A percentile compares a stretch with the other conserved stretches of the same genome.
Evolutionary conservation across 2,329 filamentous ascomycete species (phyloP).

Genomic region (Phaeosphaeriaceae sp.): DNA sequence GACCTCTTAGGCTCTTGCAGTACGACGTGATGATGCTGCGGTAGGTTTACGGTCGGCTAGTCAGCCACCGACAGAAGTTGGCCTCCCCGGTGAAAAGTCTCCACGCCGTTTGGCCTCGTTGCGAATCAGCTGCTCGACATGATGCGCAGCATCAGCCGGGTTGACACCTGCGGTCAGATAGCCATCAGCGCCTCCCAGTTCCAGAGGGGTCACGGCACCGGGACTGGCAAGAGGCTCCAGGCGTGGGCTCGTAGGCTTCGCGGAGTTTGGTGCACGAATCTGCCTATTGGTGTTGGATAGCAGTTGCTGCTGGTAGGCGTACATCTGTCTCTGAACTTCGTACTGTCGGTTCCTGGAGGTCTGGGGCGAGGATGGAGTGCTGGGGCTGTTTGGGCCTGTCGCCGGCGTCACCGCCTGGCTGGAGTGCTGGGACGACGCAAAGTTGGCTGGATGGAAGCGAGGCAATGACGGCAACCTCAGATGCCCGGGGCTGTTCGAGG

Average conservation of each 20-base stretch:
- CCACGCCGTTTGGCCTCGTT: conserved; percentile 51
- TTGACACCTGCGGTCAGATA: conserved; percentile 56
- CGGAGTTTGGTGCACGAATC: conserved; percentile 23
- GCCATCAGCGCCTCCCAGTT: conserved; percentile 53
- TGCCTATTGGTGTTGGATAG: conserved; percentile 40
- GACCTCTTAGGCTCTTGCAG: conserved; percentile 1
- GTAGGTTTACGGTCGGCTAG: conserved; percentile 21
- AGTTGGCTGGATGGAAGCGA: conserved; percentile 62
- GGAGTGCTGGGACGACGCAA: conserved; percentile 49
- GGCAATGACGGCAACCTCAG: conserved; percentile 58
- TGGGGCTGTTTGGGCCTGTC: conserved; percentile 49
- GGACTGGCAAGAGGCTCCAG: conserved; percentile 59
- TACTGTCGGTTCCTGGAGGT: conserved; percentile 51
- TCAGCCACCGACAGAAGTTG: conserved; percentile 40
- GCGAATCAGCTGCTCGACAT: conserved; percentile 57
- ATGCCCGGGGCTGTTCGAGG: conserved; percentile 43
- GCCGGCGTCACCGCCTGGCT: conserved; percentile 47
- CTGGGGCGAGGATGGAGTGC: conserved; percentile 54
- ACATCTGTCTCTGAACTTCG: conserved; percentile 58
- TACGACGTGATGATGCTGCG: conserved; percentile 9
- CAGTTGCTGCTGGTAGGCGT: conserved; percentile 56
- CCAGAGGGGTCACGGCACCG: conserved; percentile 61
- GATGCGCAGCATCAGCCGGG: conserved; percentile 44
- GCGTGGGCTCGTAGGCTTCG: conserved; percentile 56
- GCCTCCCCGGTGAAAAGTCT: conserved; percentile 40